These are phyloP conservation scores for Pirum gemmata DNA, from an alignment of 78 protist genomes.

Conservation along the genomic window DNA sequence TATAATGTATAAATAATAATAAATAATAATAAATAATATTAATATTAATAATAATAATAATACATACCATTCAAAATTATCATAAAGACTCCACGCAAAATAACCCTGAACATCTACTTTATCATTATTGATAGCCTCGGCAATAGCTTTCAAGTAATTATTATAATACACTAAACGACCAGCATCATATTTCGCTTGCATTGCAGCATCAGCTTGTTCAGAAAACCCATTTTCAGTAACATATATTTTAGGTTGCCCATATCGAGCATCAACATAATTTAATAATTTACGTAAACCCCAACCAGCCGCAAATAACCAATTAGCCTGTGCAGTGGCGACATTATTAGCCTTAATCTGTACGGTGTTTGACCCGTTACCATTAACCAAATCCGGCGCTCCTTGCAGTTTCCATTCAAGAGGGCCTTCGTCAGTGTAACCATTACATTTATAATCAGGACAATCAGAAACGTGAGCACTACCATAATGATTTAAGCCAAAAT, in stretches of 20 bases:
- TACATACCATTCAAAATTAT: constrained; percentile 8
- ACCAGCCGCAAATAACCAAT: not conserved
- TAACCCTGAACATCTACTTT: not conserved
- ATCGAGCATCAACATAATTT: not conserved
- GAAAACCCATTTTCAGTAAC: constrained; percentile 61
- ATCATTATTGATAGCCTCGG: not conserved
- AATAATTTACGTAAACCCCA: constrained; percentile 27
- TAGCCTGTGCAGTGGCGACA: constrained; percentile 1
- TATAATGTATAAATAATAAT: no score
- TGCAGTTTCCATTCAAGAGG: not conserved
- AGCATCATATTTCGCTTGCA: not conserved
- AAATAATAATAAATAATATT: no score
- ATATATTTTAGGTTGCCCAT: constrained; percentile 52
- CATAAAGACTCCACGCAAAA: constrained; percentile 8
- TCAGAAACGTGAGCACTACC: not conserved
- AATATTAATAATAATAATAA: no score
- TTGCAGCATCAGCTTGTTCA: constrained; percentile 1
- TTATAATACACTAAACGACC: constrained; percentile 4
- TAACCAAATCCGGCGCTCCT: not conserved
- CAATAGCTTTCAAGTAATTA: not conserved
- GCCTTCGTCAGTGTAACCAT: not conserved
- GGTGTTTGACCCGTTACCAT: not conserved
- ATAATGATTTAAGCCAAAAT: constrained; percentile 59
- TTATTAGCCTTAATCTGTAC: not conserved
- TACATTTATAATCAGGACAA: constrained; percentile 1